phyloP scores from a whole-genome alignment of 176 grass and related monocot species.

The Phoenix roebelenii region DNA sequence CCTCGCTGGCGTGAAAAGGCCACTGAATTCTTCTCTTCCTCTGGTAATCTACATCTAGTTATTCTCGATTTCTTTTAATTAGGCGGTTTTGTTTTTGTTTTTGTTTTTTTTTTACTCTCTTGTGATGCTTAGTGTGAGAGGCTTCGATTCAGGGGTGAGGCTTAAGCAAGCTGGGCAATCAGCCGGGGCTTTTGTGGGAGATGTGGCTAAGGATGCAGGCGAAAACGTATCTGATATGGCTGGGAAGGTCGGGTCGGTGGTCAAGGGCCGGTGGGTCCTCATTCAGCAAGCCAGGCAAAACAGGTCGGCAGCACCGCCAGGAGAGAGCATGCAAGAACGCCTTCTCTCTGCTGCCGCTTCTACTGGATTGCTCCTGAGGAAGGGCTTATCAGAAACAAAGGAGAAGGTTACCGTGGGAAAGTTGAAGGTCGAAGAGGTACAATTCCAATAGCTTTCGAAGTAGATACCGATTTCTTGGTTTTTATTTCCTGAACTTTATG shows the following conservation, averaged over 20 bases:
- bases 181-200: constrained; percentile 20
- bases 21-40: constrained; percentile 76
- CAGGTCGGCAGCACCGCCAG: constrained; percentile 22
- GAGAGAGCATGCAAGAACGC: constrained; percentile 74
- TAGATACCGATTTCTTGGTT: neutral
- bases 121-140: constrained; percentile 11
- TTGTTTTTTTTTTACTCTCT: neutral
- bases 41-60: constrained; percentile 35
- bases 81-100: neutral
- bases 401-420: constrained; percentile 94
- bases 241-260: constrained; percentile 66
- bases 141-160: constrained; percentile 45
- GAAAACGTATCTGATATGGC: constrained; percentile 76
- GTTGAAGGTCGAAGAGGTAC: constrained; percentile 96
- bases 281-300: constrained; percentile 74
- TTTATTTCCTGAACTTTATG: neutral
- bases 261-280: constrained; percentile 70
- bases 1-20: constrained; percentile 73
- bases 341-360: constrained; percentile 68
- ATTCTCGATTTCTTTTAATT: neutral
- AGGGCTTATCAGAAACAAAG: constrained; percentile 83
- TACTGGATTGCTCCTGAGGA: constrained; percentile 74
- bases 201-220: constrained; percentile 20
- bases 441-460: neutral
- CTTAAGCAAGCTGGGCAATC: constrained; percentile 84